Evolutionary conservation across 169 alveolate species (phyloP).

Genomic region (Cryptosporidium ubiquitum): DNA sequence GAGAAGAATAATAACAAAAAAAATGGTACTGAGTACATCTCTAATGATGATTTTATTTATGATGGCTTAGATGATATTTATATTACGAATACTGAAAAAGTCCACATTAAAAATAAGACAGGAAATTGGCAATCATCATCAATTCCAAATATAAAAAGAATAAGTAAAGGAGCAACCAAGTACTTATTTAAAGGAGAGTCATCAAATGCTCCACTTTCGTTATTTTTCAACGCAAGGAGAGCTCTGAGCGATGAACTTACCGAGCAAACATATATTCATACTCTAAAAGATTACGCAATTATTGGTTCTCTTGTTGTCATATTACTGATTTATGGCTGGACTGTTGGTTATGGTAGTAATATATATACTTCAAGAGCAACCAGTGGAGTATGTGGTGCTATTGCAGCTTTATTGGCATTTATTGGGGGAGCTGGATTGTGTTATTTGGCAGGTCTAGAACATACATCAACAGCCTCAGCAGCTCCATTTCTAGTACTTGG

Average conservation of each 20-base stretch:
- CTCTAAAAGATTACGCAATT: slow-evolving; percentile 67
- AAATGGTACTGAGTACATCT: neutral
- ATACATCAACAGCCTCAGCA: slow-evolving; percentile 83
- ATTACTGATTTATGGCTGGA: slow-evolving; percentile 59
- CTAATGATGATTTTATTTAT: neutral
- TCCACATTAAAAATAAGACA: slow-evolving; percentile 10
- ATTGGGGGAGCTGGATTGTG: slow-evolving; percentile 85
- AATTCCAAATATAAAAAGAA: slow-evolving; percentile 30
- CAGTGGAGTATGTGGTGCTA: slow-evolving; percentile 79
- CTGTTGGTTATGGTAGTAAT: slow-evolving; percentile 70
- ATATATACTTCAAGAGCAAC: slow-evolving; percentile 73
- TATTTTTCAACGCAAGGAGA: slow-evolving; percentile 66
- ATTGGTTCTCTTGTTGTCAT: slow-evolving; percentile 66
- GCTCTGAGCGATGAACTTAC: slow-evolving; percentile 72
- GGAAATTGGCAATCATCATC: neutral
- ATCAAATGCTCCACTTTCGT: slow-evolving; percentile 24
- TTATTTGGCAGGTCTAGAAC: slow-evolving; percentile 81
- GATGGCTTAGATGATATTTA: slow-evolving; percentile 9
- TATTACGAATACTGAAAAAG: neutral
- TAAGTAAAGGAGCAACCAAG: slow-evolving; percentile 47
- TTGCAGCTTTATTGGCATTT: slow-evolving; percentile 84
- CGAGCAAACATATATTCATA: slow-evolving; percentile 59
- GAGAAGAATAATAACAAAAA: slow-evolving; percentile 1
- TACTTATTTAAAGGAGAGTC: slow-evolving; percentile 56
- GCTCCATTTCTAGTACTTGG: slow-evolving; percentile 86